A percentile compares a stretch with the other conserved stretches of the same genome.
These are phyloP conservation scores for Colletotrichum tabaci DNA, from an alignment of 2,329 filamentous ascomycete species.

Conservation along the genomic window DNA sequence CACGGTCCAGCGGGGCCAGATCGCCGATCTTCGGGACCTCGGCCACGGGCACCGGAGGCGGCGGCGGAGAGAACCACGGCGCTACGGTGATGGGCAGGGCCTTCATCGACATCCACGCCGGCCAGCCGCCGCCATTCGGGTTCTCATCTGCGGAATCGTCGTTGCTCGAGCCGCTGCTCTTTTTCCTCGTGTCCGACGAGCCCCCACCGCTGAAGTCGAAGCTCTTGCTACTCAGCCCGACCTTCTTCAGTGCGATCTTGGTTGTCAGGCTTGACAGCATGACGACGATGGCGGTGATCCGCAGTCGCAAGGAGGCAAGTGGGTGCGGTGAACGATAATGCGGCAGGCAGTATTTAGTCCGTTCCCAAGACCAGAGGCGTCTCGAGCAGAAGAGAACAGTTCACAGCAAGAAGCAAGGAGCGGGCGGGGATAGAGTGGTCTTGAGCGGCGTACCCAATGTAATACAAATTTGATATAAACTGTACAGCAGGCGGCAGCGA, in stretches of 20 bases:
- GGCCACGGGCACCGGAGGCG: conserved; percentile 63
- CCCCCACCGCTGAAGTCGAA: conserved; percentile 57
- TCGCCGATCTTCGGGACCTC: conserved; percentile 64
- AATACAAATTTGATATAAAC: conserved; percentile 29
- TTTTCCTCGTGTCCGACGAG: conserved; percentile 52
- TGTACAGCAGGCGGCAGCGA: not conserved
- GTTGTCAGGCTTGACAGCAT: conserved; percentile 72
- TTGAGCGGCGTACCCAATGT: conserved; percentile 5
- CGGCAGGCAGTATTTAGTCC: not conserved
- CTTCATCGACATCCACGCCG: conserved; percentile 65
- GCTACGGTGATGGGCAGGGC: conserved; percentile 67
- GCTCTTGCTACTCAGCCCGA: conserved; percentile 66
- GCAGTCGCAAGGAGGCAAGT: conserved; percentile 3
- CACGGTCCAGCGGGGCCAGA: conserved; percentile 62
- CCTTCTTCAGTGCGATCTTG: conserved; percentile 72
- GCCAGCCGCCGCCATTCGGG: conserved; percentile 53
- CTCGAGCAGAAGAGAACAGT: conserved; percentile 8
- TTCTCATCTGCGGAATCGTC: conserved; percentile 45
- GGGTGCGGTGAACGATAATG: not conserved
- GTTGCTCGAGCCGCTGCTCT: conserved; percentile 44
- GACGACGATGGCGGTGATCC: conserved; percentile 55
- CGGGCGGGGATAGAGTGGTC: conserved; percentile 31
- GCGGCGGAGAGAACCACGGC: conserved; percentile 67
- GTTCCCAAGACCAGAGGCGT: conserved; percentile 5
- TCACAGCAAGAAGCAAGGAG: not conserved